phyloP scores from a whole-genome alignment of 2,329 filamentous ascomycete species.

The Colletotrichum sp. region DNA sequence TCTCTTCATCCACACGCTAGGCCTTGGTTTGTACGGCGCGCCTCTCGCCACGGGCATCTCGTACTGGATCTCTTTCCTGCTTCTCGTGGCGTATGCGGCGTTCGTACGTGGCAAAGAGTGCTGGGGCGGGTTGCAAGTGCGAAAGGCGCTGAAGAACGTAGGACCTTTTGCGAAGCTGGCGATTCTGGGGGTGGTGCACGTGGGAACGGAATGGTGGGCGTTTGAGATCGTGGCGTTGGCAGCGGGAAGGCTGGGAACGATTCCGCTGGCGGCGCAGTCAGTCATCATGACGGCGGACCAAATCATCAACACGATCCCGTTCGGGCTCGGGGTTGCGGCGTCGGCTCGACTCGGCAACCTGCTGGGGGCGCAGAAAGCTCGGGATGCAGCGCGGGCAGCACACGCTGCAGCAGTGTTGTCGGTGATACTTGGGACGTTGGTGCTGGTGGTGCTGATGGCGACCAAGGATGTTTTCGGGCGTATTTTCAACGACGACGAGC shows the following conservation, averaged over 20 bases:
- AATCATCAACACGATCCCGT: slow-evolving; percentile 84
- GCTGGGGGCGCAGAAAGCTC: slow-evolving; percentile 70
- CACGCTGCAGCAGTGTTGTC: slow-evolving; percentile 78
- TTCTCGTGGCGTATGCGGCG: slow-evolving; percentile 75
- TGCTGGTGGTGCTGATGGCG: slow-evolving; percentile 72
- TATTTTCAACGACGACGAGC: slow-evolving; percentile 80
- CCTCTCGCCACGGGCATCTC: slow-evolving; percentile 83
- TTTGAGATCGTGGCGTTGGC: slow-evolving; percentile 90
- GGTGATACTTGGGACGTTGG: slow-evolving; percentile 68
- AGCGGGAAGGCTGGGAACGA: slow-evolving; percentile 79
- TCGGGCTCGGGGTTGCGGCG: slow-evolving; percentile 83
- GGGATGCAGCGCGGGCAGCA: slow-evolving; percentile 72
- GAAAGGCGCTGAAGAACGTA: slow-evolving; percentile 69
- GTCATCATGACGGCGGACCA: slow-evolving; percentile 92
- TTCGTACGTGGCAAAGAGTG: slow-evolving; percentile 76
- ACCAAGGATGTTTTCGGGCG: slow-evolving; percentile 76
- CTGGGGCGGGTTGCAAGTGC: slow-evolving; percentile 76
- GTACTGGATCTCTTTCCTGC: slow-evolving; percentile 83
- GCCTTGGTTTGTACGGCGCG: slow-evolving; percentile 76
- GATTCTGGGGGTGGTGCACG: slow-evolving; percentile 77
- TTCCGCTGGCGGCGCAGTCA: slow-evolving; percentile 80
- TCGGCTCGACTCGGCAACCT: slow-evolving; percentile 81
- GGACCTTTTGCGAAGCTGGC: slow-evolving; percentile 77
- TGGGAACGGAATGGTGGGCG: slow-evolving; percentile 94
- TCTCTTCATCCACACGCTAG: slow-evolving; percentile 75